These are phyloP conservation scores for Globisporangium uncinulatum DNA, from an alignment of 352 stramenopile species.

Conservation along the genomic window DNA sequence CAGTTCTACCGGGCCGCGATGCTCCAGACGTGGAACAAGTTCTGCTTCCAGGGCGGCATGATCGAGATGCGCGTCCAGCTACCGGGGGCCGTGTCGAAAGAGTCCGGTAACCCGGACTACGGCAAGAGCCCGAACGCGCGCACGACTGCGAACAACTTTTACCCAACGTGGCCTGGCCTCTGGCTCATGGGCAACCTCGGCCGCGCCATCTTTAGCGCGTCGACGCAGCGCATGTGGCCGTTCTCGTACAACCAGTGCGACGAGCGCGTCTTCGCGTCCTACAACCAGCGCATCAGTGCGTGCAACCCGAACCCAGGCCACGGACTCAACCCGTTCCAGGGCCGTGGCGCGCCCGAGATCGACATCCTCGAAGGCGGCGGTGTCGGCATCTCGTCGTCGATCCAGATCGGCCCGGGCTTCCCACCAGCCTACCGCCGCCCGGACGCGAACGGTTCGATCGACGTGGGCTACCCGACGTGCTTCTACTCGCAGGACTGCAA, in stretches of 20 bases:
- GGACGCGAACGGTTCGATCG: slow-evolving; percentile 22
- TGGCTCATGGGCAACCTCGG: slow-evolving; percentile 96
- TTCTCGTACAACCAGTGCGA: slow-evolving; percentile 94
- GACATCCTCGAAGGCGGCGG: slow-evolving; percentile 91
- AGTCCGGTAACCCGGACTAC: slow-evolving; percentile 57
- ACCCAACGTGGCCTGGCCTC: slow-evolving; percentile 90
- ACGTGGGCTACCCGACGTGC: slow-evolving; percentile 23
- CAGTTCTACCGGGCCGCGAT: slow-evolving; percentile 53
- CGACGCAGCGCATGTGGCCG: slow-evolving; percentile 93
- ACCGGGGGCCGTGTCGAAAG: slow-evolving; percentile 70
- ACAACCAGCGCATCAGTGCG: slow-evolving; percentile 77
- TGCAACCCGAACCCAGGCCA: slow-evolving; percentile 90
- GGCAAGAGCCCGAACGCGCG: slow-evolving; percentile 66
- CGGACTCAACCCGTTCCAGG: slow-evolving; percentile 85
- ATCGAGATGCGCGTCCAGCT: slow-evolving; percentile 90
- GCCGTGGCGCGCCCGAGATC: slow-evolving; percentile 93
- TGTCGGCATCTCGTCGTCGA: slow-evolving; percentile 60
- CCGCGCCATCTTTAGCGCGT: slow-evolving; percentile 91
- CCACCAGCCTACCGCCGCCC: slow-evolving; percentile 40
- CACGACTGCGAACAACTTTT: slow-evolving; percentile 27
- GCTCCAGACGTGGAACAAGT: slow-evolving; percentile 94
- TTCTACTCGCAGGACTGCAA: slow-evolving; percentile 36
- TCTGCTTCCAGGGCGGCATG: slow-evolving; percentile 93
- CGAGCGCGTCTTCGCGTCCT: slow-evolving; percentile 72
- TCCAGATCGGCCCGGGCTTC: slow-evolving; percentile 67